phyloP scores from a whole-genome alignment of 2,329 filamentous ascomycete genomes.

The Fusarium sp. region DNA sequence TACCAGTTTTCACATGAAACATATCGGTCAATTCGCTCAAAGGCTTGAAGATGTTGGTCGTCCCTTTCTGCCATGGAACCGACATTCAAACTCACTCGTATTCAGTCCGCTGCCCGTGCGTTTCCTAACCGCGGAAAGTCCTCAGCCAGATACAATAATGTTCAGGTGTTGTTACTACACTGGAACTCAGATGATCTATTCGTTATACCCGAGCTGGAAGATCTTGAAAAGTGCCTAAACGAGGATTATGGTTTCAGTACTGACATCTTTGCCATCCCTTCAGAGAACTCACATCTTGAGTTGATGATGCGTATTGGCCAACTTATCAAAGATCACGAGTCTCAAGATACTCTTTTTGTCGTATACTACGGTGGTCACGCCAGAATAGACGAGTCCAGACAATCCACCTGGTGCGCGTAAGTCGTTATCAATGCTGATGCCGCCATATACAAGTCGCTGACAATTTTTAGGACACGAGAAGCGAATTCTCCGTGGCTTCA shows the following conservation, averaged over 20 bases:
- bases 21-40: conserved; percentile 65
- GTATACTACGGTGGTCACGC: conserved; percentile 71
- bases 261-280: conserved; percentile 68
- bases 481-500: conserved; percentile 67
- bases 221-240: conserved; percentile 65
- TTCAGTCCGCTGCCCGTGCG: conserved; percentile 64
- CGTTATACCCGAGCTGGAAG: conserved; percentile 68
- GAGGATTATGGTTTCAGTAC: conserved; percentile 68
- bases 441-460: conserved; percentile 15
- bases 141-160: conserved; percentile 66
- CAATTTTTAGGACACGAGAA: conserved; percentile 57
- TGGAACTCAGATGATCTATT: conserved; percentile 70
- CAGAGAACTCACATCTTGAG: conserved; percentile 68
- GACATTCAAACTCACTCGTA: conserved; percentile 14
- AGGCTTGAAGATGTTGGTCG: conserved; percentile 65
- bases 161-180: conserved; percentile 66
- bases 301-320: conserved; percentile 67
- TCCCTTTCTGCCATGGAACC: not conserved
- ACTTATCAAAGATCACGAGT: conserved; percentile 68
- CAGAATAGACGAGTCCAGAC: conserved; percentile 68
- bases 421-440: conserved; percentile 42
- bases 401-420: conserved; percentile 71
- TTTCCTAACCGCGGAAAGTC: conserved; percentile 67
- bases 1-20: conserved; percentile 68
- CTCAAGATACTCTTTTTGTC: conserved; percentile 66